Evolutionary conservation across 352 stramenopile species (phyloP).

Genomic region (Globisporangium radiosum): DNA sequence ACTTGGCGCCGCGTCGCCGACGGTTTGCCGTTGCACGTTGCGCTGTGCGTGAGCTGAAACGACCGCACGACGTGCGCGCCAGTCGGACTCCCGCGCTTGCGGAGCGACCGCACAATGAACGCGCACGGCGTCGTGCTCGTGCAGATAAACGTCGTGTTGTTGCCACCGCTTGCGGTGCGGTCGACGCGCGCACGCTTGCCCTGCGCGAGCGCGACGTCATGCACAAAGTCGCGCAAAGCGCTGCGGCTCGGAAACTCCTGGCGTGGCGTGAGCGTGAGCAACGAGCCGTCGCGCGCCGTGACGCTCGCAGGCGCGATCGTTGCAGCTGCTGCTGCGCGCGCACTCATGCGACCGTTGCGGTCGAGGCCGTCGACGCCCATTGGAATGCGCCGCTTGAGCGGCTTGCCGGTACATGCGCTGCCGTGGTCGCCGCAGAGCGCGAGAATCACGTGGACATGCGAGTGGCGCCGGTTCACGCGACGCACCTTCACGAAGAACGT

Average conservation of each 20-base stretch:
- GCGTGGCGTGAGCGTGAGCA: constrained; percentile 25
- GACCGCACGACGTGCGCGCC: constrained; percentile 19
- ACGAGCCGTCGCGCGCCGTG: constrained; percentile 17
- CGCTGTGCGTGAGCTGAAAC: constrained; percentile 26
- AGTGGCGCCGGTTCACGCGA: constrained; percentile 3
- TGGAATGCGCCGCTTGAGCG: not conserved
- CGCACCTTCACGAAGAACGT: constrained; percentile 34
- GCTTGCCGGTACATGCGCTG: constrained; percentile 22
- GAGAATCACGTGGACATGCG: constrained; percentile 2
- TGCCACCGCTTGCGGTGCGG: constrained; percentile 28
- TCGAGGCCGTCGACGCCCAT: not conserved
- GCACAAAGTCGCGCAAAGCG: constrained; percentile 33
- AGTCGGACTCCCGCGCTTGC: not conserved
- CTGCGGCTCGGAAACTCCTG: constrained; percentile 29
- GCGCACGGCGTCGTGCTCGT: constrained; percentile 33
- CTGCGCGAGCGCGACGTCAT: constrained; percentile 44
- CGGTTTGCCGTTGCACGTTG: constrained; percentile 26
- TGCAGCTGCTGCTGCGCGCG: not conserved
- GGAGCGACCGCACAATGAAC: constrained; percentile 30
- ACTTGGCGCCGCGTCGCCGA: constrained; percentile 35
- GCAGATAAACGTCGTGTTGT: constrained; percentile 47
- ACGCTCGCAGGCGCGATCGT: not conserved
- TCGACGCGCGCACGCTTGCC: constrained; percentile 36
- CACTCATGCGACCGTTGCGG: not conserved
- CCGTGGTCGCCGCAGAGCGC: constrained; percentile 28